A percentile compares a stretch with the other conserved stretches of the same genome.
Evolutionary conservation across 1,284 basidiomycete species (phyloP).

Genomic region (Ganoderma multipileum): DNA sequence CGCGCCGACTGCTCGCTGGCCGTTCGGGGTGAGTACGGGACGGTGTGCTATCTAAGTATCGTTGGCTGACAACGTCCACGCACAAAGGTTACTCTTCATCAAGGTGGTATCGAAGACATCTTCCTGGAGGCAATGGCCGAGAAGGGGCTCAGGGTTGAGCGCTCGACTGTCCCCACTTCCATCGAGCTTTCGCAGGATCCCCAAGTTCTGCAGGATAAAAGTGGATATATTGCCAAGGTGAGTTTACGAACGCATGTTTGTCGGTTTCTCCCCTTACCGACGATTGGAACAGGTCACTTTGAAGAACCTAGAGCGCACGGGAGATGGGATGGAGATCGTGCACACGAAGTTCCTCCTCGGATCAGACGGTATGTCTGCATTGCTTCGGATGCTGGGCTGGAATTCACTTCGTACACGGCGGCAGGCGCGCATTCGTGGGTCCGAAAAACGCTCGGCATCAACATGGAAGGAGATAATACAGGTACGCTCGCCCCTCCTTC

Average conservation of each 20-base stretch:
- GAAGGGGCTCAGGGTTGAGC: conserved; percentile 58
- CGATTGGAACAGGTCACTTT: conserved; percentile 42
- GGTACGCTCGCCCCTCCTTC: conserved; percentile 37
- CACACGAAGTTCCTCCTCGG: conserved; percentile 63
- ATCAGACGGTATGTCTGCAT: conserved; percentile 48
- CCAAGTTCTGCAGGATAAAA: conserved; percentile 46
- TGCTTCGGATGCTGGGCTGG: background rate
- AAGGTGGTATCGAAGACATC: conserved; percentile 75
- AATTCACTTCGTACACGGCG: background rate
- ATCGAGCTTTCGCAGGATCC: conserved; percentile 58
- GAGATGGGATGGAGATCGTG: conserved; percentile 50
- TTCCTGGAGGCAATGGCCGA: conserved; percentile 68
- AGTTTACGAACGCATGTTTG: conserved; percentile 20
- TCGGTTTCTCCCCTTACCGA: background rate
- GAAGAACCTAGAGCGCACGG: conserved; percentile 38
- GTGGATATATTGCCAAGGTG: conserved; percentile 66
- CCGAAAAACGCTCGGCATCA: conserved; percentile 68
- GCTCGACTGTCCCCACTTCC: conserved; percentile 61
- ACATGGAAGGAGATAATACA: conserved; percentile 84
- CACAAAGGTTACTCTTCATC: conserved; percentile 71
- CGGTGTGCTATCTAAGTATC: background rate
- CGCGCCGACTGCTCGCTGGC: background rate
- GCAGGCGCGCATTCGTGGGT: conserved; percentile 81
- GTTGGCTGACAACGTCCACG: background rate
- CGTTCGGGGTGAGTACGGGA: background rate